Conservation (phyloP, 2,329 filamentous ascomycete genomes). For the Fusarium veterinarium region DNA sequence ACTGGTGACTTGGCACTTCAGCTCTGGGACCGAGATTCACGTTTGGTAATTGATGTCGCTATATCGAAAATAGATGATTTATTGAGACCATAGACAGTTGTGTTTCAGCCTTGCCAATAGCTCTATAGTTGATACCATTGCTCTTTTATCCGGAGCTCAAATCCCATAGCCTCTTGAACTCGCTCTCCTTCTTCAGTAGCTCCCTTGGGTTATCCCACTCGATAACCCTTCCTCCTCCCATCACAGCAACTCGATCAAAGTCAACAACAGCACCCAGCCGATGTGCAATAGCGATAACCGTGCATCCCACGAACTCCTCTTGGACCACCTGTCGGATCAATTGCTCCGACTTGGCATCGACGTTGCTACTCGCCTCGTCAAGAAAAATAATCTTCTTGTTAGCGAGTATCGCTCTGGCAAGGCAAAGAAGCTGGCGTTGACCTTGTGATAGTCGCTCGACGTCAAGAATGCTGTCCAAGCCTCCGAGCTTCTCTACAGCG, state of each 20-base stretch:
- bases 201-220: conserved; percentile 25
- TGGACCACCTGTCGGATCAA: conserved; percentile 50
- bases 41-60: conserved; percentile 19
- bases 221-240: conserved; percentile 14
- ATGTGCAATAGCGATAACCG: conserved; percentile 61
- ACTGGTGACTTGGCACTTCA: conserved; percentile 38
- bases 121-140: not conserved
- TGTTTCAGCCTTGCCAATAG: not conserved
- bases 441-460: conserved; percentile 53
- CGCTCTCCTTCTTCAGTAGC: conserved; percentile 18
- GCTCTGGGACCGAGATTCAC: conserved; percentile 40
- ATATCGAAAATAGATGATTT: not conserved
- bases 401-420: conserved; percentile 51
- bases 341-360: conserved; percentile 50
- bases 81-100: not conserved
- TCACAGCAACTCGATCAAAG: conserved; percentile 21
- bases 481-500: conserved; percentile 48
- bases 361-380: conserved; percentile 53
- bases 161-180: conserved; percentile 26
- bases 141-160: conserved; percentile 1
- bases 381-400: conserved; percentile 51
- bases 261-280: conserved; percentile 25
- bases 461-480: conserved; percentile 51
- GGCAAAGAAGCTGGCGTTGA: conserved; percentile 59
- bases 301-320: conserved; percentile 55